These are phyloP conservation scores for Purpureocillium lavendulum DNA, from an alignment of 2,329 filamentous ascomycete genomes.

Conservation along the genomic window DNA sequence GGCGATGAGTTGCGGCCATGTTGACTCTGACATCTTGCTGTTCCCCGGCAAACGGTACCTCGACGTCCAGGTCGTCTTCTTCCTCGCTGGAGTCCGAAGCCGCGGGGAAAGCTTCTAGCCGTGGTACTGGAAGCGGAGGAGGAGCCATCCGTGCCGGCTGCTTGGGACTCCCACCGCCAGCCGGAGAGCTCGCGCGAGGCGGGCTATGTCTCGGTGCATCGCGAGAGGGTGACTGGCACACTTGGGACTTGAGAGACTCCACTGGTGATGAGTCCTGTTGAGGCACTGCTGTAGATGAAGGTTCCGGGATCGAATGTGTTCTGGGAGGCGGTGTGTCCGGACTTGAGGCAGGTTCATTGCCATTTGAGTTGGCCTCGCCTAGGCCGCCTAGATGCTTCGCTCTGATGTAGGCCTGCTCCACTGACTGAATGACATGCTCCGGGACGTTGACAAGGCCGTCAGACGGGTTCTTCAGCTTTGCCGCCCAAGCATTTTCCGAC, in stretches of 20 bases:
- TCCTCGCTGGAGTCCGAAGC: conserved; percentile 14
- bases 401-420: conserved; percentile 11
- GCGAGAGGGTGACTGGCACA: too few relatives aligned
- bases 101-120: neutral
- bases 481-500: conserved; percentile 25
- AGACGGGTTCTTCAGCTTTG: conserved; percentile 13
- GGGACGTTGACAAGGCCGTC: conserved; percentile 25
- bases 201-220: too few relatives aligned
- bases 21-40: conserved; percentile 13
- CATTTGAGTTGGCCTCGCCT: too few relatives aligned
- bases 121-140: neutral
- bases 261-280: too few relatives aligned
- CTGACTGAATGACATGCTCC: conserved; percentile 21
- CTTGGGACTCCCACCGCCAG: conserved; percentile 15
- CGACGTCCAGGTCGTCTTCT: conserved; percentile 25
- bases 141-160: conserved; percentile 8
- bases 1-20: conserved; percentile 11
- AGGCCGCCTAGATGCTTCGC: too few relatives aligned
- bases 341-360: too few relatives aligned
- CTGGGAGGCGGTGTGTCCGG: too few relatives aligned
- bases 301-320: too few relatives aligned
- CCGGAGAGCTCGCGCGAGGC: conserved; percentile 10
- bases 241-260: too few relatives aligned
- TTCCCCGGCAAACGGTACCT: conserved; percentile 20
- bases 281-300: too few relatives aligned